Evolutionary conservation across 192 early-diverging fungal genomes (phyloP).

Genomic region (Backusella australiensis): DNA sequence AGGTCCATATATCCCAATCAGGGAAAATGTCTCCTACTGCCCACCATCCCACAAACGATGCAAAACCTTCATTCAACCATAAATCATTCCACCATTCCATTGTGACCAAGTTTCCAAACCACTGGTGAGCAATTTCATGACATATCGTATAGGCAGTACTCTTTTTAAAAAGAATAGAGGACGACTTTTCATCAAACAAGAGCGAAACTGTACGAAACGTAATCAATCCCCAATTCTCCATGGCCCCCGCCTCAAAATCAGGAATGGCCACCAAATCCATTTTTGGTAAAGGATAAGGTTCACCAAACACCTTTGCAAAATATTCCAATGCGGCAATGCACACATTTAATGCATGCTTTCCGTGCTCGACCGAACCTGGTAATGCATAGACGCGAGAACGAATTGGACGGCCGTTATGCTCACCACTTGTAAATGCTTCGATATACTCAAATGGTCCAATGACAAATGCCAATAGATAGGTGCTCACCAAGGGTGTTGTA

Average conservation of each 20-base stretch:
- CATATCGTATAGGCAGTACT: constrained; percentile 84
- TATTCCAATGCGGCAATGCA: constrained; percentile 76
- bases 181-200: constrained; percentile 77
- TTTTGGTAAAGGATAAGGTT: constrained; percentile 92
- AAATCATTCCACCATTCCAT: constrained; percentile 92
- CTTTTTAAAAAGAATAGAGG: constrained; percentile 75
- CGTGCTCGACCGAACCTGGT: constrained; percentile 74
- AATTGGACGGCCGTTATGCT: constrained; percentile 68
- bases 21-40: constrained; percentile 91
- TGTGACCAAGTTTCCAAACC: constrained; percentile 96
- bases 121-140: constrained; percentile 86
- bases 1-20: constrained; percentile 92
- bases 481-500: constrained; percentile 91
- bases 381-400: constrained; percentile 84
- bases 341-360: constrained; percentile 80
- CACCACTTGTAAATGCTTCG: constrained; percentile 73
- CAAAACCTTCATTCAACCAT: constrained; percentile 98
- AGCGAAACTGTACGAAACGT: constrained; percentile 86
- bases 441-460: constrained; percentile 93
- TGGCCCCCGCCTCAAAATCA: constrained; percentile 76
- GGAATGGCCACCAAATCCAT: constrained; percentile 88
- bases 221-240: constrained; percentile 98
- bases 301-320: constrained; percentile 84
- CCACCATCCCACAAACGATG: constrained; percentile 91
- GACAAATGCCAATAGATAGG: constrained; percentile 90